Evolutionary conservation across 768 basidiomycete genomes (phyloP), one percentile per base, ranked within the genome.

Genomic region (Kwoniella dejecticola): DNA sequence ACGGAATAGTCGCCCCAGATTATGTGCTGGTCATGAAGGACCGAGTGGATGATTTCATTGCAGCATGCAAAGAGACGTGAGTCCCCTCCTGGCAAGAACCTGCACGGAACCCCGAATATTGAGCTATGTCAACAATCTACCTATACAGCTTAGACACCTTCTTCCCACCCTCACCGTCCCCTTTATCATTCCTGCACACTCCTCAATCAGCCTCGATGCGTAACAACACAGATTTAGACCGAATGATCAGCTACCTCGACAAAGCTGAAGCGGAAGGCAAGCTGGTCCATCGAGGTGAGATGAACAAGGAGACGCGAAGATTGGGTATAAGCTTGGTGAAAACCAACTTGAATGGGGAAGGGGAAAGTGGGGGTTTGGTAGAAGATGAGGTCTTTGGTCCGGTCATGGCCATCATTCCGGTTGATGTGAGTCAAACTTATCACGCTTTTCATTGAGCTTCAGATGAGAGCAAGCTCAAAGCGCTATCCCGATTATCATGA

Each of bases 331-430:
- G 70, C 27, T 41, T 79, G 26, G 69, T 80, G 29, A 54, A 53
- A 40, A 50, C 67, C 30, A 64, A 69, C 30, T 65, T 66, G 23
- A 57, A 66, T 8, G 67, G 56, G 0, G 55, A 60, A 17, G 73
- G 69, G 5, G 67, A 65, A 13, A 61, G 44, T 31, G 70, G 68
- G 0, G 56, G 45, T 3, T 11, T 74, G 26, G 55, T 79, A 26
- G 60, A 77, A 48, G 74, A 79, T 29, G 79, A 80, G 62, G 68
- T 80, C 24, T 80, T 80, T 63, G 79, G 77, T 2, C 76, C 78
- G 10, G 72, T 80, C 38, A 30, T 80, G 26, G 69, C 72, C 6
- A 65, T 80, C 41, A 65, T 78, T 27, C 69, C 76, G 0, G 72
- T 74, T n/a, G 69, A 78, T 49, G 77, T 75, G 52, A 62, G 76